phyloP scores from a whole-genome alignment of 2,329 filamentous ascomycete genomes.

The Neopestalotiopsis rosae region DNA sequence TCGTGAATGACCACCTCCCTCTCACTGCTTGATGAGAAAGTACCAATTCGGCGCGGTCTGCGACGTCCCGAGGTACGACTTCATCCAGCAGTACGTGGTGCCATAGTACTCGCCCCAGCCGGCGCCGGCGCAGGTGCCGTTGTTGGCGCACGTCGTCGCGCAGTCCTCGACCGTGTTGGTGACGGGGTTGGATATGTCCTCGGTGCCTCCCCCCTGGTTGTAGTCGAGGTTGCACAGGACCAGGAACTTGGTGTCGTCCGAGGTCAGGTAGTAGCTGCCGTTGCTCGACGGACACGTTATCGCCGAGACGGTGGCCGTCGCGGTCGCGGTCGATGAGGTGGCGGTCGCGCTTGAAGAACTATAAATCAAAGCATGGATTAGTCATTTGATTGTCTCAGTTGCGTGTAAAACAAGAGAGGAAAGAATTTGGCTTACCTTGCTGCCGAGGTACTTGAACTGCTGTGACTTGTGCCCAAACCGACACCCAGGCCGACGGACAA shows the following conservation, averaged over 20 bases:
- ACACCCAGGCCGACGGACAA: constrained; percentile 33
- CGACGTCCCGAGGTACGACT: constrained; percentile 35
- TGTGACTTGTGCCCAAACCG: constrained; percentile 22
- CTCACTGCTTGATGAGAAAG: constrained; percentile 34
- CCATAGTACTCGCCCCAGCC: constrained; percentile 41
- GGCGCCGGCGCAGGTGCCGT: constrained; percentile 37
- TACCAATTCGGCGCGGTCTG: constrained; percentile 36
- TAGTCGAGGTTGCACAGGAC: constrained; percentile 43
- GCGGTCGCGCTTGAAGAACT: constrained; percentile 14
- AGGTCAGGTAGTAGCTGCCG: constrained; percentile 36
- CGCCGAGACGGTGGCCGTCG: constrained; percentile 21
- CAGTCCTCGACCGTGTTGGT: constrained; percentile 37
- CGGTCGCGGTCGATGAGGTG: background rate
- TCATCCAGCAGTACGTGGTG: constrained; percentile 39
- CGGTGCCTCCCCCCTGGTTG: constrained; percentile 33
- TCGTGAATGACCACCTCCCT: background rate
- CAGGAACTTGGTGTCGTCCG: constrained; percentile 30
- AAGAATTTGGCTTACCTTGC: constrained; percentile 9
- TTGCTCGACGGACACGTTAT: constrained; percentile 39
- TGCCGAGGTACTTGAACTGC: background rate
- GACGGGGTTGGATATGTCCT: constrained; percentile 33
- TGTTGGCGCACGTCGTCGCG: constrained; percentile 35
- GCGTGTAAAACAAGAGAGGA: background rate
- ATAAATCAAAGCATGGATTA: background rate
- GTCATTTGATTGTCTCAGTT: background rate